Evolutionary conservation across 352 stramenopile species (phyloP), one percentile per base, ranked within the genome.

Genomic region (Thalassiosira exigua): DNA sequence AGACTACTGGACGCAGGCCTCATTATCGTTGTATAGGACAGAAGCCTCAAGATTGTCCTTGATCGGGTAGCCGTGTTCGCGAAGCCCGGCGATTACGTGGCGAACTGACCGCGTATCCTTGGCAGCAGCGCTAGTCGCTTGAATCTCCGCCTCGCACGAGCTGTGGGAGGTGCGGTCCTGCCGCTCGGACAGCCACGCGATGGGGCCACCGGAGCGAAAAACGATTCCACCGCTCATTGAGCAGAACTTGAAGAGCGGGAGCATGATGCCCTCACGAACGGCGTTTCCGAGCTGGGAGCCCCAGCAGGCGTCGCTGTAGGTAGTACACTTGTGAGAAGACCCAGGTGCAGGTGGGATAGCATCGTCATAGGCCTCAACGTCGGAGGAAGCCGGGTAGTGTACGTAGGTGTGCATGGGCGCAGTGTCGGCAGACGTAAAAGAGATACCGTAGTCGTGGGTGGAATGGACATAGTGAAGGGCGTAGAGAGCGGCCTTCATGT

Each of bases 81-180:
- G 5, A 21, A 80, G 7, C 33, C 46, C 41, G 21, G 51, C 12
- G 0, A 39, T 52, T n/a, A 65, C 0, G 21, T 69, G 27, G 0
- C 36, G 19, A 19, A 80, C 29, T 2, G 32, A n/a, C 1, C 58
- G 4, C 4, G 56, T 66, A 4, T 56, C 19, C 39, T 79, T 79
- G 0, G 46, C 30, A 46, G 1, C 41, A n/a, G 56, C 62, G 56
- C 62, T 58, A 5, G 62, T 75, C 12, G 75, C 75, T 0, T 33
- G n/a, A 29, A 86, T 76, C 57, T 86, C 57, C 12, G 66, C 66
- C 52, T 79, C 72, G 21, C 65, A 86, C 1, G 78, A 86, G 51
- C 59, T 76, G 0, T 19, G 26, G 26, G 46, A 41, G 33, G 65
- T 82, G 1, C 57, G 32, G 5, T 75, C 48, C 56, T 85, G 69